Percentiles rank a stretch among this genome's conserved stretches.
phyloP scores from a whole-genome alignment of 352 stramenopile species.

The Phytophthora citrophthora region DNA sequence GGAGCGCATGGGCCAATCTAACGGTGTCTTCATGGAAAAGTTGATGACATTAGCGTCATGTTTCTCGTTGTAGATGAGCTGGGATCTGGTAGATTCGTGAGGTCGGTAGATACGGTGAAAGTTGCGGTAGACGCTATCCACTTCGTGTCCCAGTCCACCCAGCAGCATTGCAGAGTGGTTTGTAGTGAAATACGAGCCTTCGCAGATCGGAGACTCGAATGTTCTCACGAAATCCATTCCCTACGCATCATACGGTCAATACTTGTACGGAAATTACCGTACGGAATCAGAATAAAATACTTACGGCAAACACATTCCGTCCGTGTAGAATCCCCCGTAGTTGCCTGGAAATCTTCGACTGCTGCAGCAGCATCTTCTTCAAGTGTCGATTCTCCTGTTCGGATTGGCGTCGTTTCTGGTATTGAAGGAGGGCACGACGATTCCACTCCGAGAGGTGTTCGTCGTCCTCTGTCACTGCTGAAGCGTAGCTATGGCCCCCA shows the following conservation, averaged over 20 bases:
- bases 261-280: too few species aligned
- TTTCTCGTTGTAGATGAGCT: constrained; percentile 20
- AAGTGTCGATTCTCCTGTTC: constrained; percentile 12
- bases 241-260: background rate
- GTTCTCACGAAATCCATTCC: constrained; percentile 16
- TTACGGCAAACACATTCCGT: constrained; percentile 12
- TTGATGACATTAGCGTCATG: constrained; percentile 14
- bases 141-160: constrained; percentile 22
- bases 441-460: constrained; percentile 3
- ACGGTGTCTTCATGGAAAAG: constrained; percentile 15
- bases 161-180: background rate
- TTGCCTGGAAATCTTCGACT: constrained; percentile 1
- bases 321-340: constrained; percentile 5
- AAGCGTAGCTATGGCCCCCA: background rate
- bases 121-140: constrained; percentile 14
- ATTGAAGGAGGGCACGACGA: constrained; percentile 9
- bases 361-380: constrained; percentile 7
- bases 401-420: constrained; percentile 3
- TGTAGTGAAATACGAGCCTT: background rate
- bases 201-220: constrained; percentile 4
- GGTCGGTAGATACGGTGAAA: constrained; percentile 16
- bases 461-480: background rate
- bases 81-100: background rate
- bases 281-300: background rate
- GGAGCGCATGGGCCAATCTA: constrained; percentile 17